These are phyloP conservation scores for Chrysoporthe deuterocubensis DNA, from an alignment of 2,329 filamentous ascomycete species.

Conservation along the genomic window DNA sequence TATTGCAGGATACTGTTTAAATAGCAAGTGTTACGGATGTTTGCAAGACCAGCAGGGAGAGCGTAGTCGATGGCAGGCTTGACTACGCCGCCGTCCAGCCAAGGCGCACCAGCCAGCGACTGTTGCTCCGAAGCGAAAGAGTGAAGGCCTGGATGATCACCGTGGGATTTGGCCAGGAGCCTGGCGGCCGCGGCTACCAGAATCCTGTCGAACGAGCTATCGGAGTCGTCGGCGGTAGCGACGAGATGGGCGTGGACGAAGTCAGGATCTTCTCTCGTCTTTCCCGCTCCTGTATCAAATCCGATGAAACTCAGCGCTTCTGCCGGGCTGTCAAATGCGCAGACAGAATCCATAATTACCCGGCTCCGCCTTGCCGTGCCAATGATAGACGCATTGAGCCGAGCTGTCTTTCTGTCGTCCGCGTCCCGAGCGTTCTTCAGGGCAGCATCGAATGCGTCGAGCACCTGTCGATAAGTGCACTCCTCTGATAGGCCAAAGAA, in stretches of 20 bases:
- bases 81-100: constrained; percentile 12
- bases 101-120: constrained; percentile 19
- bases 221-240: constrained; percentile 14
- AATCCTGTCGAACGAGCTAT: constrained; percentile 22
- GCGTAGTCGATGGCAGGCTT: constrained; percentile 42
- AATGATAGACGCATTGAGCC: constrained; percentile 37
- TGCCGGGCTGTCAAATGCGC: constrained; percentile 28
- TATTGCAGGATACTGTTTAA: constrained; percentile 96
- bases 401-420: constrained; percentile 28
- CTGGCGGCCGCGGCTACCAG: constrained; percentile 23
- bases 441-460: constrained; percentile 30
- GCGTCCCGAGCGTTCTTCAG: constrained; percentile 12
- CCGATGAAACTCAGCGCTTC: constrained; percentile 33
- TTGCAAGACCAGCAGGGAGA: constrained; percentile 84
- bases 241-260: constrained; percentile 19
- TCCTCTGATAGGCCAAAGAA: constrained; percentile 12
- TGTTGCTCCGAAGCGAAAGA: constrained; percentile 15
- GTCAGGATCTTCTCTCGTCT: constrained; percentile 4
- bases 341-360: constrained; percentile 29
- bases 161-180: constrained; percentile 14
- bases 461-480: constrained; percentile 2
- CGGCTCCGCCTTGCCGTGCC: constrained; percentile 33
- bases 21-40: constrained; percentile 98
- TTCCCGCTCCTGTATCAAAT: constrained; percentile 18
- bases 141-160: constrained; percentile 13